Evolutionary conservation across 1,284 basidiomycete genomes (phyloP).

Genomic region (Fomitopsis pinicola): DNA sequence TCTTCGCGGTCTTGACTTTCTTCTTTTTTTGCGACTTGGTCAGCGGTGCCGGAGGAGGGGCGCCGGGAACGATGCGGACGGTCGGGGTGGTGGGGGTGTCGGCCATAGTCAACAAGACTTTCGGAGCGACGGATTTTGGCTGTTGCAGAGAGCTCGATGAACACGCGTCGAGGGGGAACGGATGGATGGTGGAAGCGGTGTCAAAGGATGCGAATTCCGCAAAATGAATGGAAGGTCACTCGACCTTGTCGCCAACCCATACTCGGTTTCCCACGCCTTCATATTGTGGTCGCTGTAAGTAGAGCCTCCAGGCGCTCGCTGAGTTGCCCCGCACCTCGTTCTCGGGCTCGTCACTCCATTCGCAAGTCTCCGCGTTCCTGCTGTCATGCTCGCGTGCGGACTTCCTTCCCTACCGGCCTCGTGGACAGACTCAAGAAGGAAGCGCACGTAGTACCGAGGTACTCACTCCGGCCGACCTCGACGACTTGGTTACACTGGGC

Average conservation of each 20-base stretch:
- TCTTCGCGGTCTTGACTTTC: slow-evolving; percentile 21
- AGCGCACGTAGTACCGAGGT: too few relatives aligned
- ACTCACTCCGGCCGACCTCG: too few relatives aligned
- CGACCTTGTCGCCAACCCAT: neutral
- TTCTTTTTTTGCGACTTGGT: slow-evolving; percentile 70
- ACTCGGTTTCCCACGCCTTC: neutral
- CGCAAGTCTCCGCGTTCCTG: too few relatives aligned
- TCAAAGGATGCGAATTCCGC: neutral
- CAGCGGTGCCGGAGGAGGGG: slow-evolving; percentile 52
- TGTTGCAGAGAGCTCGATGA: neutral
- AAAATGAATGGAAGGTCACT: neutral
- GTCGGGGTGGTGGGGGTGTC: slow-evolving; percentile 34
- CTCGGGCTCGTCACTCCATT: neutral
- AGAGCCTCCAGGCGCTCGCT: neutral
- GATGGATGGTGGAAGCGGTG: neutral
- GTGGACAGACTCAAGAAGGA: too few relatives aligned
- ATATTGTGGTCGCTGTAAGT: neutral
- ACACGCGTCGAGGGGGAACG: neutral
- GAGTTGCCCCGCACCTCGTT: neutral
- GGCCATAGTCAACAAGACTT: slow-evolving; percentile 36
- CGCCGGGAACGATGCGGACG: slow-evolving; percentile 68
- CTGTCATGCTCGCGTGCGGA: too few relatives aligned
- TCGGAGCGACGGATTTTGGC: neutral
- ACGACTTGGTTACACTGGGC: too few relatives aligned
- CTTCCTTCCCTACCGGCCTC: too few relatives aligned